phyloP scores from a whole-genome alignment of 2,329 filamentous ascomycete species.

The Coniochaeta prunicola region DNA sequence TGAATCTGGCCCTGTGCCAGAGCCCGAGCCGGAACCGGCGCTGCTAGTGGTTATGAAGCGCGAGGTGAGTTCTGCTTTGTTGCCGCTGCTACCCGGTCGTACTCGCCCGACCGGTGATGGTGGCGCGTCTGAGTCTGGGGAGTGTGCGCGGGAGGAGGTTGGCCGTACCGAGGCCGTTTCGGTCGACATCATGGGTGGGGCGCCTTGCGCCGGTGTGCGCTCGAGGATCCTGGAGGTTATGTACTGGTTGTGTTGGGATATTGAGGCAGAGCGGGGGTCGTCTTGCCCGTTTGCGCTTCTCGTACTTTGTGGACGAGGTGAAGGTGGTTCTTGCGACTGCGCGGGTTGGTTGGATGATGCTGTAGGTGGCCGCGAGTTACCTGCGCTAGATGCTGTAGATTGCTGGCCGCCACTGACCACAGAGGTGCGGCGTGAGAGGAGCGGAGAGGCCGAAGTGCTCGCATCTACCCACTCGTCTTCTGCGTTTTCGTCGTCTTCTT shows the following conservation, averaged over 20 bases:
- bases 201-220: slow-evolving; percentile 53
- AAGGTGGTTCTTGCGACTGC: not conserved
- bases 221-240: slow-evolving; percentile 62
- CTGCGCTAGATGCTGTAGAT: slow-evolving; percentile 23
- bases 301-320: not conserved
- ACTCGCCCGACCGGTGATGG: slow-evolving; percentile 9
- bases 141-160: slow-evolving; percentile 27
- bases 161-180: slow-evolving; percentile 44
- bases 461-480: slow-evolving; percentile 63
- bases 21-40: slow-evolving; percentile 36
- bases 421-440: slow-evolving; percentile 43
- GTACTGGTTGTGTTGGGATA: slow-evolving; percentile 47
- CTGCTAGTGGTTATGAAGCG: slow-evolving; percentile 43
- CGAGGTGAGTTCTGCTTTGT: slow-evolving; percentile 43
- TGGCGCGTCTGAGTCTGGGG: slow-evolving; percentile 21
- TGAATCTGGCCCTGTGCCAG: slow-evolving; percentile 33
- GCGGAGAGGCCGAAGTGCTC: slow-evolving; percentile 55
- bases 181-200: slow-evolving; percentile 58
- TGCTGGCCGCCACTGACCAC: slow-evolving; percentile 42
- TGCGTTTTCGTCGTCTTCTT: slow-evolving; percentile 30
- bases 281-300: slow-evolving; percentile 6
- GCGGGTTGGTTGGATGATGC: not conserved
- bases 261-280: slow-evolving; percentile 8
- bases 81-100: slow-evolving; percentile 32
- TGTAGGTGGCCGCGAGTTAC: not conserved